Evolutionary conservation across 2,329 filamentous ascomycete genomes (phyloP).

Genomic region (Hawksworthiomyces lignivorus): DNA sequence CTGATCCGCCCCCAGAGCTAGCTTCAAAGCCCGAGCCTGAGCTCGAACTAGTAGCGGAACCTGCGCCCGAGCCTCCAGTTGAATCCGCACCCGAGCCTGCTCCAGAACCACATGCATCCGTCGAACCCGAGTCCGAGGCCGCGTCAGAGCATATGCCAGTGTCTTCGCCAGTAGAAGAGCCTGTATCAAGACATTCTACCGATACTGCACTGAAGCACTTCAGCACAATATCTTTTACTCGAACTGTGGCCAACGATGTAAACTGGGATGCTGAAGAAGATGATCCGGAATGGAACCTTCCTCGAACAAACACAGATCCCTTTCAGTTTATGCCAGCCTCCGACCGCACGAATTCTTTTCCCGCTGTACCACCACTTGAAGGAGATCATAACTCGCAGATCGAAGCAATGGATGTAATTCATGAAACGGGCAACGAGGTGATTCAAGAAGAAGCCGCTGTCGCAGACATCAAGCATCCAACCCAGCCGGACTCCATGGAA

Average conservation of each 20-base stretch:
- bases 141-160: too few species aligned
- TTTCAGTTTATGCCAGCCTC: conserved; percentile 52
- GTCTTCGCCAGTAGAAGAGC: not conserved
- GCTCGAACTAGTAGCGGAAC: not conserved
- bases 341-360: conserved; percentile 57
- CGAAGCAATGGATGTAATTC: conserved; percentile 46
- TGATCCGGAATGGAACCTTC: conserved; percentile 49
- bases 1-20: conserved; percentile 12
- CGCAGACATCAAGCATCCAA: too few species aligned
- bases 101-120: too few species aligned
- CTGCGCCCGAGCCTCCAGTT: not conserved
- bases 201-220: conserved; percentile 38
- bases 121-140: too few species aligned
- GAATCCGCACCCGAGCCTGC: not conserved
- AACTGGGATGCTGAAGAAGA: conserved; percentile 51
- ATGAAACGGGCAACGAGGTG: conserved; percentile 42
- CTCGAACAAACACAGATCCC: conserved; percentile 45
- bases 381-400: too few species aligned
- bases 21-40: not conserved
- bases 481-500: too few species aligned
- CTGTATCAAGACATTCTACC: not conserved
- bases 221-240: conserved; percentile 55
- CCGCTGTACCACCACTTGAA: conserved; percentile 44
- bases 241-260: conserved; percentile 55
- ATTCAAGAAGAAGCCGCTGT: conserved; percentile 24